A percentile compares a stretch with the other conserved stretches of the same genome.
phyloP scores from a whole-genome alignment of 768 basidiomycete species.

The Rhodosporidiobolus sp. region DNA sequence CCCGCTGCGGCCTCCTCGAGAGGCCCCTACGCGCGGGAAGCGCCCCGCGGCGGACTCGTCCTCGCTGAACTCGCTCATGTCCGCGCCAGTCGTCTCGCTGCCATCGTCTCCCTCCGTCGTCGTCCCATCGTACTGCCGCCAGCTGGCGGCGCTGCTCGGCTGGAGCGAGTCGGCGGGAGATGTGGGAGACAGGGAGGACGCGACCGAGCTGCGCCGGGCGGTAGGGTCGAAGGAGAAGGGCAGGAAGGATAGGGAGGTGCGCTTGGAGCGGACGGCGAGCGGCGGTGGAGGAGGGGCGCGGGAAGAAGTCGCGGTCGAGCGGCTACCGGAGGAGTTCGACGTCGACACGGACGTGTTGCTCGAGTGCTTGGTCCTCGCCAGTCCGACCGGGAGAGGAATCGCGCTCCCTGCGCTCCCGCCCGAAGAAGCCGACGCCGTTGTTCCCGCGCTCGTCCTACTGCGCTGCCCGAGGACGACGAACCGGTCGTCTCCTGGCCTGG shows the following conservation, averaged over 20 bases:
- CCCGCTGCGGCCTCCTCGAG: too few species aligned
- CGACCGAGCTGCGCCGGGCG: background rate
- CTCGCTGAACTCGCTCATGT: constrained; percentile 18
- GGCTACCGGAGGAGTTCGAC: background rate
- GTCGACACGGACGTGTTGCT: background rate
- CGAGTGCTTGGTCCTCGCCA: background rate
- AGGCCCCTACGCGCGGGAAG: too few species aligned
- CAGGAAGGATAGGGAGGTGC: background rate
- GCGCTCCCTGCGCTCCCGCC: too few species aligned
- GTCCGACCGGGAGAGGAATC: background rate
- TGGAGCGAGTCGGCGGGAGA: background rate
- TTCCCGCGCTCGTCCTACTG: background rate
- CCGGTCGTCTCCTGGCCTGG: background rate
- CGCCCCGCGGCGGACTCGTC: too few species aligned
- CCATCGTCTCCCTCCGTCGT: constrained; percentile 19
- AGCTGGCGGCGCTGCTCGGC: background rate
- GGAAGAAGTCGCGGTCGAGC: background rate
- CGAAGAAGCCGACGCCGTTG: background rate
- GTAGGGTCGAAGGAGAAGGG: background rate
- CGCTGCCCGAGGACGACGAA: constrained; percentile 17
- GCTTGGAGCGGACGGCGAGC: background rate
- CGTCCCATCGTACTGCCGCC: constrained; percentile 28
- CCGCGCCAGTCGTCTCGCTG: constrained; percentile 17
- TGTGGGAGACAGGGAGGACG: background rate
- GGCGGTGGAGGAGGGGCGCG: background rate